phyloP scores from a whole-genome alignment of 2,329 filamentous ascomycete species.

The Pyrenophora teres region DNA sequence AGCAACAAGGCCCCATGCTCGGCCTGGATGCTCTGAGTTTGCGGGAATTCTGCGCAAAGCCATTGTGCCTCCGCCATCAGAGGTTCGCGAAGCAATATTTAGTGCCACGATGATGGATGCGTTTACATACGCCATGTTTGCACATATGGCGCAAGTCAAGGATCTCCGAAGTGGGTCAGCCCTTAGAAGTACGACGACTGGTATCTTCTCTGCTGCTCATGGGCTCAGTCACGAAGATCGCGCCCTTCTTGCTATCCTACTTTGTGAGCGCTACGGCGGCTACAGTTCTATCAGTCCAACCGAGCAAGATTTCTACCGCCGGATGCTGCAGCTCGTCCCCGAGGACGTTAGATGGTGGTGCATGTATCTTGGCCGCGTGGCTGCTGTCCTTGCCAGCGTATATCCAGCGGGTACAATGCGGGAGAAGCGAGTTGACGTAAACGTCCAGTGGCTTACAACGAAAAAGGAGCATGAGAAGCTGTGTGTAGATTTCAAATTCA shows the following conservation, averaged over 20 bases:
- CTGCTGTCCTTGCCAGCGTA: conserved; percentile 60
- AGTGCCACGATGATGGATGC: conserved; percentile 57
- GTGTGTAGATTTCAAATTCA: conserved; percentile 35
- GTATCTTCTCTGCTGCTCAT: conserved; percentile 69
- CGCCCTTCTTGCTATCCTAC: conserved; percentile 70
- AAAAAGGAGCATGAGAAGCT: conserved; percentile 40
- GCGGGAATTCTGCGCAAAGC: conserved; percentile 59
- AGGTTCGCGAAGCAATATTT: conserved; percentile 45
- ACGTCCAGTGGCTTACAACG: conserved; percentile 28
- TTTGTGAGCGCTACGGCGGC: conserved; percentile 76
- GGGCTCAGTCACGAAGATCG: conserved; percentile 75
- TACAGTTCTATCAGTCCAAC: conserved; percentile 58
- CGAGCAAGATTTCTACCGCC: conserved; percentile 60
- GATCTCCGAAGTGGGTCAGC: conserved; percentile 64
- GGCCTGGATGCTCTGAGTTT: conserved; percentile 54
- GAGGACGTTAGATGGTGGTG: conserved; percentile 67
- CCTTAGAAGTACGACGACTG: conserved; percentile 72
- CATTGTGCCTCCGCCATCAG: conserved; percentile 16
- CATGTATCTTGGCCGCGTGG: conserved; percentile 65
- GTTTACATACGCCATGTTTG: conserved; percentile 64
- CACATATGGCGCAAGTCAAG: conserved; percentile 50
- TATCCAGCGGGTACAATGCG: conserved; percentile 63
- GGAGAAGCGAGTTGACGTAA: conserved; percentile 42
- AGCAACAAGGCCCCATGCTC: conserved; percentile 60
- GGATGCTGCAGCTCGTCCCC: conserved; percentile 60